phyloP scores from a whole-genome alignment of 2,329 filamentous ascomycete genomes.

The Ophiostoma quercus region DNA sequence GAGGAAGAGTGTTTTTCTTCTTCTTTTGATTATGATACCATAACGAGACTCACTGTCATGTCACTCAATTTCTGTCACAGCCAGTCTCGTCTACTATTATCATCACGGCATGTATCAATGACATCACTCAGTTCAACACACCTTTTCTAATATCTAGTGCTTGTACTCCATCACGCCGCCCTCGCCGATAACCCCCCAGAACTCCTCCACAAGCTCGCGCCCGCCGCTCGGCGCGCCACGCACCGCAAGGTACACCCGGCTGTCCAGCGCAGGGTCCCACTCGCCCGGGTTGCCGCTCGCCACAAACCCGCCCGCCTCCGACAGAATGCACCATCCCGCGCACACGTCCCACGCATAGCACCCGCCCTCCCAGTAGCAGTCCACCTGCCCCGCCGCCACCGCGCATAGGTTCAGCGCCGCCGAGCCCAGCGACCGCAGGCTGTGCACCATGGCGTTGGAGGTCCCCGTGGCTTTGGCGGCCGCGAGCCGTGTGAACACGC shows the following conservation, averaged over 20 bases:
- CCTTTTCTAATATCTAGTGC: conserved; percentile 28
- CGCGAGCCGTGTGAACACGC: conserved; percentile 59
- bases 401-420: conserved; percentile 71
- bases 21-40: no score
- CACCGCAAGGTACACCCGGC: conserved; percentile 58
- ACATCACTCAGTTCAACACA: no score
- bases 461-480: conserved; percentile 32
- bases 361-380: conserved; percentile 77
- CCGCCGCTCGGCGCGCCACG: conserved; percentile 56
- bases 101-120: no score
- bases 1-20: no score
- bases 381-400: conserved; percentile 65
- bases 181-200: conserved; percentile 57
- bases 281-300: conserved; percentile 67
- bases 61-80: no score
- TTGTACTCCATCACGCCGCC: conserved; percentile 42
- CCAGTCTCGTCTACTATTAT: no score
- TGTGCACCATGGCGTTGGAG: conserved; percentile 72
- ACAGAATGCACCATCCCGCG: conserved; percentile 71
- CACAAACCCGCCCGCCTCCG: conserved; percentile 68
- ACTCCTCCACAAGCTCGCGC: conserved; percentile 57
- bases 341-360: conserved; percentile 85
- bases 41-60: no score
- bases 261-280: conserved; percentile 60
- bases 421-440: conserved; percentile 62